phyloP scores from a whole-genome alignment of 2,329 filamentous ascomycete species.

The Colletotrichum gloeosporioides region DNA sequence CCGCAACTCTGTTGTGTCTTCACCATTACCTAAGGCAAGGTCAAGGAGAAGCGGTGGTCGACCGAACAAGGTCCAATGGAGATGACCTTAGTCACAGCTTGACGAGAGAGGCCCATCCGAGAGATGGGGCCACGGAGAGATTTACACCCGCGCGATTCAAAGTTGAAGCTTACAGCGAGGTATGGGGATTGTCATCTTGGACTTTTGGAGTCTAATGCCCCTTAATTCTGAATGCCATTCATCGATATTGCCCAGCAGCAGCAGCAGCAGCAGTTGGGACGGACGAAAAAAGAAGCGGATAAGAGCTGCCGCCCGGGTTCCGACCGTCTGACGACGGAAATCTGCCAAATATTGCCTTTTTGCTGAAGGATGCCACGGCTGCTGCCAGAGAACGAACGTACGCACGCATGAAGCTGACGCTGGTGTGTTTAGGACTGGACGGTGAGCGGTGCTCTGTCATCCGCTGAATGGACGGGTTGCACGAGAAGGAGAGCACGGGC shows the following conservation, averaged over 20 bases:
- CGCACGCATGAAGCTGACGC: slow-evolving; percentile 14
- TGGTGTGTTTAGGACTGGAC: slow-evolving; percentile 2
- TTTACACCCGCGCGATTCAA: not conserved
- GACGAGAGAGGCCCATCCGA: not conserved
- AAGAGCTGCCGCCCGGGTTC: not conserved
- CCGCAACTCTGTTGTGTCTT: not conserved
- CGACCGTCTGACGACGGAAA: not conserved
- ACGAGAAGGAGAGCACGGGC: not conserved
- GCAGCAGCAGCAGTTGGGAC: not conserved
- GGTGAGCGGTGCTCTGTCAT: slow-evolving; percentile 14
- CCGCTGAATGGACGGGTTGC: slow-evolving; percentile 4
- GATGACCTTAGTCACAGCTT: slow-evolving; percentile 4
- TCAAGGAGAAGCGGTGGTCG: not conserved
- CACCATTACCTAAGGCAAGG: slow-evolving; percentile 11
- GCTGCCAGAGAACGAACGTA: not conserved
- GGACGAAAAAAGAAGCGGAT: slow-evolving; percentile 5
- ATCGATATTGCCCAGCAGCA: not conserved
- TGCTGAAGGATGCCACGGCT: not conserved
- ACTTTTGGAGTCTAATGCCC: not conserved
- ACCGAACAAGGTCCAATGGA: not conserved
- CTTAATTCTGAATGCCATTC: not conserved
- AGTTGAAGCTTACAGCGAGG: not conserved
- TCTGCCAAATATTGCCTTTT: not conserved
- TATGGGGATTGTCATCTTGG: not conserved
- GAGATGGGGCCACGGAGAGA: not conserved